Conservation (phyloP, 1,139 yeast genomes). For the Lizanozyma gosingica region DNA sequence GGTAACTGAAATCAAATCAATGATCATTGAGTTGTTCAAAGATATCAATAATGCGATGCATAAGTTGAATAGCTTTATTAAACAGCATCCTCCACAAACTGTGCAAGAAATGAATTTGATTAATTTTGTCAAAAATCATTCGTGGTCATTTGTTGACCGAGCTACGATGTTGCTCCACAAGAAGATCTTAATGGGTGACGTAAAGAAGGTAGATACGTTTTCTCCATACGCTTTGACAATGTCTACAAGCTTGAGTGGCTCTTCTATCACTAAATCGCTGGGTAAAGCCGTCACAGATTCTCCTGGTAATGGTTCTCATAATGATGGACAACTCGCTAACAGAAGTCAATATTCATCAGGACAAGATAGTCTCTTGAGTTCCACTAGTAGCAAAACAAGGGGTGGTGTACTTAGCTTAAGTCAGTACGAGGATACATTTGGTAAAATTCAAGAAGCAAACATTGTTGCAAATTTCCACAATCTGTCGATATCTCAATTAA, state of each 20-base stretch:
- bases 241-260: slow-evolving; percentile 1
- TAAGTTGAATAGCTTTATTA: slow-evolving; percentile 17
- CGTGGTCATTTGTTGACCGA: slow-evolving; percentile 48
- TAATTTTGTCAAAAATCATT: slow-evolving; percentile 40
- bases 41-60: slow-evolving; percentile 25
- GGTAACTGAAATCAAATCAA: slow-evolving; percentile 23
- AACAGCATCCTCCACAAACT: slow-evolving; percentile 19
- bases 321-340: not conserved
- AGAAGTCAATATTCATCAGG: not conserved
- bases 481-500: slow-evolving; percentile 26
- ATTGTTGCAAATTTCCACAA: slow-evolving; percentile 27
- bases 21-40: slow-evolving; percentile 28
- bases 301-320: not conserved
- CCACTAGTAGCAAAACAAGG: slow-evolving; percentile 8
- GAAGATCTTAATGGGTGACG: slow-evolving; percentile 34
- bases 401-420: slow-evolving; percentile 24
- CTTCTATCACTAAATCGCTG: not conserved
- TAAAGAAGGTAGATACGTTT: not conserved
- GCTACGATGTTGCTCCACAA: slow-evolving; percentile 48
- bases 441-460: slow-evolving; percentile 29
- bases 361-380: not conserved
- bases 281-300: not conserved
- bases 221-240: not conserved
- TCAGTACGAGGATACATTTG: slow-evolving; percentile 36
- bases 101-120: slow-evolving; percentile 33